These are phyloP conservation scores for Hemerocallis citrina DNA, from an alignment of 106 monocot genomes.

Conservation along the genomic window DNA sequence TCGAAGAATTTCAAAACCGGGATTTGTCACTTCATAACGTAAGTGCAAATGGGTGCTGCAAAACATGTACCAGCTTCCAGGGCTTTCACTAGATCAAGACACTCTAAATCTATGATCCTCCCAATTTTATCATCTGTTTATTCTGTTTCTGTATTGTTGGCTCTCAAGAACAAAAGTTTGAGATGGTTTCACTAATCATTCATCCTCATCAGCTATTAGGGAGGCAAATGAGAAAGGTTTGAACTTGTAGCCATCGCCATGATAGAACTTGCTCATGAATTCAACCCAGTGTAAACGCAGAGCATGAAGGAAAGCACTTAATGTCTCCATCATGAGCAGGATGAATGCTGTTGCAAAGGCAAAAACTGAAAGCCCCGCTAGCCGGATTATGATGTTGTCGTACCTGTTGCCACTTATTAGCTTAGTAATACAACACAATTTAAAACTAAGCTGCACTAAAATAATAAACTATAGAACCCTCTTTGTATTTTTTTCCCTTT, in stretches of 20 bases:
- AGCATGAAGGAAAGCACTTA: conserved; percentile 96
- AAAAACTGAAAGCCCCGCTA: conserved; percentile 70
- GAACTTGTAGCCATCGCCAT: conserved; percentile 98
- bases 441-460: neutral
- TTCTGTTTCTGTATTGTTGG: conserved; percentile 6
- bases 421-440: conserved; percentile 2
- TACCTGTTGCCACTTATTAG: conserved; percentile 45
- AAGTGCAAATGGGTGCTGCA: neutral
- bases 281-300: conserved; percentile 99
- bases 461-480: neutral
- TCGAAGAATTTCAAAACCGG: neutral
- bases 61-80: neutral
- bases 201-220: conserved; percentile 57
- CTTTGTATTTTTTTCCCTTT: neutral
- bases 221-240: conserved; percentile 80
- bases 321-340: conserved; percentile 94
- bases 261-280: conserved; percentile 91
- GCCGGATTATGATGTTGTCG: conserved; percentile 60
- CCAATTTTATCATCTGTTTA: neutral
- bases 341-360: conserved; percentile 96
- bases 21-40: neutral
- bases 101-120: conserved; percentile 1
- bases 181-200: conserved; percentile 14
- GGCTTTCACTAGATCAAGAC: conserved; percentile 3
- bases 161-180: neutral